A percentile compares a stretch with the other conserved stretches of the same genome.
Evolutionary conservation across 768 basidiomycete species (phyloP).

Genomic region (Suillus alpinus): DNA sequence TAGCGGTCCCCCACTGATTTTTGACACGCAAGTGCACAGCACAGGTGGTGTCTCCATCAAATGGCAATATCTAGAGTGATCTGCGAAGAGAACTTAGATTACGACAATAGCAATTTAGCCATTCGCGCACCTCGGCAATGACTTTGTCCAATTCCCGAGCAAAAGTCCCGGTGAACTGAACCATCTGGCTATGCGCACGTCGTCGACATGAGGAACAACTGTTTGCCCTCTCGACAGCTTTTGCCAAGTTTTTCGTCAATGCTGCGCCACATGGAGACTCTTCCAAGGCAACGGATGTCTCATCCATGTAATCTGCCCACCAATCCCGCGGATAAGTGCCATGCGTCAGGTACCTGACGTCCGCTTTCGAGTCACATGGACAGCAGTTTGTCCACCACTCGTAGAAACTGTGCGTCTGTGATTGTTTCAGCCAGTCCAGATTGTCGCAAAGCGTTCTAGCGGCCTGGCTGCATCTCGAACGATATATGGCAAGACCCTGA

Average conservation of each 20-base stretch:
- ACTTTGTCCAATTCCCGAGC: conserved; percentile 19
- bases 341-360: conserved; percentile 23
- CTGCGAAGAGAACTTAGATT: neutral
- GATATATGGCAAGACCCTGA: conserved; percentile 17
- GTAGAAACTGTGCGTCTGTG: conserved; percentile 21
- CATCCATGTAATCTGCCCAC: conserved; percentile 32
- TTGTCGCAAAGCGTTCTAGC: conserved; percentile 17
- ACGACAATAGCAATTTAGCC: neutral
- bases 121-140: conserved; percentile 17
- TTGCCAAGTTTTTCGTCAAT: conserved; percentile 14
- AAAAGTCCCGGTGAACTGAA: conserved; percentile 23
- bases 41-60: neutral
- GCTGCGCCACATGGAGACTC: conserved; percentile 23
- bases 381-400: conserved; percentile 30
- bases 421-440: conserved; percentile 22
- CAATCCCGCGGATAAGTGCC: conserved; percentile 26
- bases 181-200: conserved; percentile 16
- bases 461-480: conserved; percentile 17
- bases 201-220: conserved; percentile 20
- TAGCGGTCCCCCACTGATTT: neutral
- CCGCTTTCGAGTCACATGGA: conserved; percentile 18
- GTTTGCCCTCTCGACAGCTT: conserved; percentile 17
- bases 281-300: conserved; percentile 16
- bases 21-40: neutral
- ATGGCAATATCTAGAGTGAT: neutral